Evolutionary conservation across 2,329 filamentous ascomycete species (phyloP).

Genomic region (Pseudogymnoascus sp.): DNA sequence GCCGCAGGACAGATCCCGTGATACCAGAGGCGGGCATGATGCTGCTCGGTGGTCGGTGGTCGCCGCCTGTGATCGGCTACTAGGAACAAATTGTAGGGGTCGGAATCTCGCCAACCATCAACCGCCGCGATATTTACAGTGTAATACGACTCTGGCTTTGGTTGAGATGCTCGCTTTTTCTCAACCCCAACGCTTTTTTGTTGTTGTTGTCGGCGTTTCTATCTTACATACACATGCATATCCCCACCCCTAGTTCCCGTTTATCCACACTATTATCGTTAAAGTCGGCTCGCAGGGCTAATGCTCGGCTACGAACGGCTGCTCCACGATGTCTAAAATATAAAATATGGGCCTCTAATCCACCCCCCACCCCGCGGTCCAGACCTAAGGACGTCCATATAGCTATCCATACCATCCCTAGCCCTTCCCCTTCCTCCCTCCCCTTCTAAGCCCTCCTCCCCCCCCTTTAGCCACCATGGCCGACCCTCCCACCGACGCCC

Average conservation of each 20-base stretch:
- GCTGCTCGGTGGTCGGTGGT: background rate
- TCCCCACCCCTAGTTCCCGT: background rate
- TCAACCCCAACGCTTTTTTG: constrained; percentile 7
- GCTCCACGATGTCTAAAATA: constrained; percentile 1
- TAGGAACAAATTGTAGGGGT: background rate
- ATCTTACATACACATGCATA: constrained; percentile 1
- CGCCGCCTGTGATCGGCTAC: background rate
- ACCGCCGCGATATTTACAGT: background rate
- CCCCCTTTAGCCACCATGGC: constrained; percentile 17
- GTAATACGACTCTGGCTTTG: background rate
- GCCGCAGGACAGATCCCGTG: constrained; percentile 48
- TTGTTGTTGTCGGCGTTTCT: background rate
- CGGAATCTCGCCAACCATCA: background rate
- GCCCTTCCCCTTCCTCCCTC: background rate
- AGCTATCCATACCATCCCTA: constrained; percentile 1
- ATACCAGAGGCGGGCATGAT: constrained; percentile 38
- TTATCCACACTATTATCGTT: background rate
- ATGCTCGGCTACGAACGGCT: constrained; percentile 2
- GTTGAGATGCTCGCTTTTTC: background rate
- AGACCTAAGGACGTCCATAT: background rate
- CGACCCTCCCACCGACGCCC: constrained; percentile 18
- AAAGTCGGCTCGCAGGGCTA: constrained; percentile 1
- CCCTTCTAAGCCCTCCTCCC: background rate
- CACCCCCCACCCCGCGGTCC: background rate
- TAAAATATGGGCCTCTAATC: constrained; percentile 1